Conservation (phyloP, 1,139 yeast species). For the Zygosaccharomyces pseudobailii region DNA sequence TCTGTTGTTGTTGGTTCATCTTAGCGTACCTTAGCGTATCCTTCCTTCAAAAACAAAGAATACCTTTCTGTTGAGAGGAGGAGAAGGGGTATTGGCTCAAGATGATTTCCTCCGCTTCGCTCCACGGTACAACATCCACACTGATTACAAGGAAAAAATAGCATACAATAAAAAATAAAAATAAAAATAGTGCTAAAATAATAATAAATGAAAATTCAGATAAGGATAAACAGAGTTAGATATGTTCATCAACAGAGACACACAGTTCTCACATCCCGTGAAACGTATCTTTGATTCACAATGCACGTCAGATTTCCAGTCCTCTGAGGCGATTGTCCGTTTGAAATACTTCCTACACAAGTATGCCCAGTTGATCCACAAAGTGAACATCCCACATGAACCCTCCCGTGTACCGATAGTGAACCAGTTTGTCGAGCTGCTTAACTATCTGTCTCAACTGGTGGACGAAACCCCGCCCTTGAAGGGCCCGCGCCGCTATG, state of each 20-base stretch:
- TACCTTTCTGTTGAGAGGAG: neutral
- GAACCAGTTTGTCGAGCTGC: slow-evolving; percentile 24
- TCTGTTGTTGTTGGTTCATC: slow-evolving; percentile 9
- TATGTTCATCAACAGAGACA: neutral
- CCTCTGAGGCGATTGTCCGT: slow-evolving; percentile 39
- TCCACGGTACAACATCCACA: neutral
- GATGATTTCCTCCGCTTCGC: neutral
- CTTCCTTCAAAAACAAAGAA: neutral
- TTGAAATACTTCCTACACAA: slow-evolving; percentile 31
- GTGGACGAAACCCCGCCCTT: slow-evolving; percentile 68
- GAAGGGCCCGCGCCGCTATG: slow-evolving; percentile 55
- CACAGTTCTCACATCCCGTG: slow-evolving; percentile 30
- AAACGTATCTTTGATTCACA: slow-evolving; percentile 42
- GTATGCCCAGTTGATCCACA: slow-evolving; percentile 32
- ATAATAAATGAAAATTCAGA: too few species aligned
- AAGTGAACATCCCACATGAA: slow-evolving; percentile 11
- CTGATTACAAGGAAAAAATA: neutral
- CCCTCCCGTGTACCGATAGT: slow-evolving; percentile 16
- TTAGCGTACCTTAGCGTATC: neutral
- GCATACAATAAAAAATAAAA: neutral
- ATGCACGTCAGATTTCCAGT: slow-evolving; percentile 39
- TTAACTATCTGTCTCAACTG: slow-evolving; percentile 36
- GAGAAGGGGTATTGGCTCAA: neutral
- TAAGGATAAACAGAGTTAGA: neutral
- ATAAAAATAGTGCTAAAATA: neutral